phyloP scores from a whole-genome alignment of 2,329 filamentous ascomycete genomes.

The Endothia cerciana region DNA sequence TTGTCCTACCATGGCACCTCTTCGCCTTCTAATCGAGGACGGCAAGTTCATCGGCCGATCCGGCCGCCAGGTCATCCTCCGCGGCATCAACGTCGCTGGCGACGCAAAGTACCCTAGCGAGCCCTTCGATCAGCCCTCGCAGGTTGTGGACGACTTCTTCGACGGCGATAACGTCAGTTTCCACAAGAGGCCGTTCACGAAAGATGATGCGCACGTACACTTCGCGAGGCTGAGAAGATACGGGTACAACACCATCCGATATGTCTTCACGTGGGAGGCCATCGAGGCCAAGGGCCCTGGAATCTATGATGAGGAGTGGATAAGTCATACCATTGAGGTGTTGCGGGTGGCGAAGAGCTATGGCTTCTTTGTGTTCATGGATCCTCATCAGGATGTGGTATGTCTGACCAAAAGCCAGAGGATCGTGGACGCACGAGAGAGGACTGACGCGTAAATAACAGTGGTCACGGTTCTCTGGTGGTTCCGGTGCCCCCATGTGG shows the following conservation, averaged over 20 bases:
- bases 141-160: slow-evolving; percentile 80
- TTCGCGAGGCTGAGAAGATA: slow-evolving; percentile 84
- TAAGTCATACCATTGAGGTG: slow-evolving; percentile 85
- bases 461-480: slow-evolving; percentile 95
- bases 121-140: slow-evolving; percentile 78
- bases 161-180: slow-evolving; percentile 92
- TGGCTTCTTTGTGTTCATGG: slow-evolving; percentile 97
- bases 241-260: slow-evolving; percentile 95
- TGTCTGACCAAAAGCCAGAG: slow-evolving; percentile 39
- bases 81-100: slow-evolving; percentile 91
- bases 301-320: slow-evolving; percentile 91
- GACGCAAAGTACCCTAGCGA: slow-evolving; percentile 85
- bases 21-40: slow-evolving; percentile 83
- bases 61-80: slow-evolving; percentile 83
- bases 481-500: slow-evolving; percentile 96
- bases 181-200: slow-evolving; percentile 79
- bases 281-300: slow-evolving; percentile 91
- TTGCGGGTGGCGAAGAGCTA: slow-evolving; percentile 84
- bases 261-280: slow-evolving; percentile 99
- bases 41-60: slow-evolving; percentile 80
- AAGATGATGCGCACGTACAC: slow-evolving; percentile 81
- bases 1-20: slow-evolving; percentile 65
- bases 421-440: neutral
- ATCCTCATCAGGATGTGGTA: slow-evolving; percentile 96
- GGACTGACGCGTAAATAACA: slow-evolving; percentile 37